Evolutionary conservation across 805 yeast genomes (phyloP), one percentile per base, ranked within the genome.

Genomic region (Dipodascus albidus): DNA sequence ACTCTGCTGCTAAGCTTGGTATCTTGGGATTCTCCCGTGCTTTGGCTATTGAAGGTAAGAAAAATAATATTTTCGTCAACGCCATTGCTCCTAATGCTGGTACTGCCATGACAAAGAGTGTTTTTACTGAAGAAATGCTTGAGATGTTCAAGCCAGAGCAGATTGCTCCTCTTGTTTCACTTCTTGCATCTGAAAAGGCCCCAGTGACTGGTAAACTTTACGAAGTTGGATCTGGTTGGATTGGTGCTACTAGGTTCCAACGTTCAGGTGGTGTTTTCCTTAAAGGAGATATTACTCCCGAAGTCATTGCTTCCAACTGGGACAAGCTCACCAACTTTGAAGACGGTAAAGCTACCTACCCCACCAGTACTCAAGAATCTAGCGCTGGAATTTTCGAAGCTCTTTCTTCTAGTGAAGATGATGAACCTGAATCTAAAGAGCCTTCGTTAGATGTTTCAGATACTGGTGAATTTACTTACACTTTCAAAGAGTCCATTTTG

Each of bases 171-270:
- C 74, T 90, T 58, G 80, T 88, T 59, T 87, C 88, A n/a, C 75
- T 84, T 61, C 77, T 90, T 57, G 77, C 87, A 15, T 79, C 89
- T 54, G 90, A 86, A 50, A 78, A 78, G 62, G 77, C 84, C 22
- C 83, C 85, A 57, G 79, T 79, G 33, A 80, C 83, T 50, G 98
- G 97, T 54, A 84, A 84, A 67, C 71, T 85, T 57, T 91, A 82
- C 67, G 99, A 91, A 75, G 84, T 82, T 60, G 99, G 98, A 60
- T 96, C 93, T 55, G 98, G 96, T 48, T 91, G 97, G 96, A 75
- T 87, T 61, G 97, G 96, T 64, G 80, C 81, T 70, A 90, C 96
- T 44, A 80, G 98, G 74, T 90, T 93, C 91, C 95, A 91, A 73
- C 81, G 96, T 67, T 83, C 96, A 52, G 81, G 82, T 58, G 98